Base-by-base conservation (phyloP, 139 green algal genomes). In the Micractinium conductrix region DNA sequence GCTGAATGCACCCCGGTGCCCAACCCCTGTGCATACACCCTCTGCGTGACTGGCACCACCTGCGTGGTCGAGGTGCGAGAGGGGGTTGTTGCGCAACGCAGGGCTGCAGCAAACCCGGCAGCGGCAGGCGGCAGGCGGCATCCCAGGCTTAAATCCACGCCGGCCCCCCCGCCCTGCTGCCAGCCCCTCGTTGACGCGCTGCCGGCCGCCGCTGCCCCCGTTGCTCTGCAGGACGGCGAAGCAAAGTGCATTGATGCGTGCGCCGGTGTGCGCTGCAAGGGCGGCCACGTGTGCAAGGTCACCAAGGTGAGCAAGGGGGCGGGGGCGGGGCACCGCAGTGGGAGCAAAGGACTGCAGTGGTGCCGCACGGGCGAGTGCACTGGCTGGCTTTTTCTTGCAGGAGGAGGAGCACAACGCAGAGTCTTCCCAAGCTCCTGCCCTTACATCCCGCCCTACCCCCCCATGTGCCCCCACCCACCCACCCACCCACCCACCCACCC, bases 21-120 rank as follows among this genome's bases (percentile, higher is more conserved):
- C 42, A 78, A 50, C 70, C 42, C 70, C 70, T 78, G 70, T 43
- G 70, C 70, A 42, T 78, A 58, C 70, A 78, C 70, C 42, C 21
- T 40, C 33, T 72, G 65, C 65, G 33, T 44, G 5, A 17, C 9
- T 19, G 72, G 72, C 44, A 79, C 42, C 44, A 63, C 63, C 44
- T 79, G 72, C 44, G 28, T 42, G 9, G 44, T 28, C 5, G 72
- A 79, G 72, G 72, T 79, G 42, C 22, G 69, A 22, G 5, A 2
- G 37, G 30, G 28, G 2, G 1, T 40, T 30, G 28, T 17, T 19
- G 8, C 14, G 62, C 1, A 2, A 8, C 16, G 9, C 62, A 35
- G 3, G 9, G 28, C 60, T 30, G 55, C 19, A 65, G 21, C 55
- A 65, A 33, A 65, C 5, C 16, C 26, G 19, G 55, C 8, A 26